Percentiles rank a stretch among this genome's conserved stretches.
phyloP scores from a whole-genome alignment of 345 rosid species.

The Eucalyptus curtisii region DNA sequence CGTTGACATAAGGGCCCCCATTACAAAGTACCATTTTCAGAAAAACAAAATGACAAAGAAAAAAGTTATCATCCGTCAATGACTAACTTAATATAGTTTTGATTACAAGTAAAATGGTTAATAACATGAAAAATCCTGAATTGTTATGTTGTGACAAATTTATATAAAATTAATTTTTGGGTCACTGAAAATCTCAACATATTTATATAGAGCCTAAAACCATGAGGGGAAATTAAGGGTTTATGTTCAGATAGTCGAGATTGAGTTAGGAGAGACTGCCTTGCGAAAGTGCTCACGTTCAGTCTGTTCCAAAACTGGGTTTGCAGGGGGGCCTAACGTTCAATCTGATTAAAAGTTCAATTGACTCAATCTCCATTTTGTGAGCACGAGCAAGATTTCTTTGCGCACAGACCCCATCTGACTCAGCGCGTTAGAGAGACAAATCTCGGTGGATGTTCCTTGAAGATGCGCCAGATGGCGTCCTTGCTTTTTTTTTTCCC shows the following conservation, averaged over 20 bases:
- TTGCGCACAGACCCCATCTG: background rate
- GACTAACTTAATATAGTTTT: no score
- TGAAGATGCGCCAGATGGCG: background rate
- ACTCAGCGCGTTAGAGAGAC: background rate
- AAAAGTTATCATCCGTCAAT: no score
- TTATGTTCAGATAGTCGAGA: background rate
- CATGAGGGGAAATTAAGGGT: background rate
- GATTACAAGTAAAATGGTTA: no score
- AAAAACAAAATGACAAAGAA: no score
- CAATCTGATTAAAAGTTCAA: background rate
- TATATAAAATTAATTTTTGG: no score
- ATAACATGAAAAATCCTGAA: no score
- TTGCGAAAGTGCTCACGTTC: background rate
- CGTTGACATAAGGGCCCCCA: no score
- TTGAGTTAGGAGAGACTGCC: background rate
- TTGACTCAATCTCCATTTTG: background rate
- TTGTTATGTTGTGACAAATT: fast-evolving
- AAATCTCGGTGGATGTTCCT: background rate
- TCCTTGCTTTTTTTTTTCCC: background rate
- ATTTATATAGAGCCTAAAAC: background rate
- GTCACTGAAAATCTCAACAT: no score
- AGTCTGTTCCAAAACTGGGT: background rate
- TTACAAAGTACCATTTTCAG: no score
- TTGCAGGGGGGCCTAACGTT: background rate
- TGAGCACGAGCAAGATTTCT: background rate